phyloP scores from a whole-genome alignment of 2,329 filamentous ascomycete genomes.

The Trichoderma endophyticum region DNA sequence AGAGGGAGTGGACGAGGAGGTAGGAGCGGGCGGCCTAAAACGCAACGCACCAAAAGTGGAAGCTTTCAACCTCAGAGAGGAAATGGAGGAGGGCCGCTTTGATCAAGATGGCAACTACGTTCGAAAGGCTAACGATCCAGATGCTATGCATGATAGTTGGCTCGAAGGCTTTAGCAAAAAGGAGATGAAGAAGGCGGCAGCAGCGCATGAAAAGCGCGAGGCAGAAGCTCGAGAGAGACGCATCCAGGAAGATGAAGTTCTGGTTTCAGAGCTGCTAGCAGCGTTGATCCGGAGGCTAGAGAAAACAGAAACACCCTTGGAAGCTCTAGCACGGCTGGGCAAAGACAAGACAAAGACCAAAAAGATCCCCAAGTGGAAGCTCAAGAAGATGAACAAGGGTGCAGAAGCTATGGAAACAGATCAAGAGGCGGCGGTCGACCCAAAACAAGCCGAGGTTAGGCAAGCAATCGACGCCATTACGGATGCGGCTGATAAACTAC shows the following conservation, averaged over 20 bases:
- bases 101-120: constrained; percentile 91
- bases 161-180: constrained; percentile 89
- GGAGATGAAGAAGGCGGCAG: constrained; percentile 83
- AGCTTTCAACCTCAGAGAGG: constrained; percentile 88
- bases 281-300: constrained; percentile 72
- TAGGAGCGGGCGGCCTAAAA: constrained; percentile 87
- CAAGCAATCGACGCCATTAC: constrained; percentile 79
- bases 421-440: constrained; percentile 51
- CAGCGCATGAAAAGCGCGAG: constrained; percentile 82
- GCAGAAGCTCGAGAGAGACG: constrained; percentile 69
- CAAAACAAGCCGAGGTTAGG: constrained; percentile 66
- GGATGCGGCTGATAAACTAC: constrained; percentile 81
- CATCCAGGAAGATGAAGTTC: constrained; percentile 68
- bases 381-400: constrained; percentile 62
- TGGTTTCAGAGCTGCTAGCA: constrained; percentile 70
- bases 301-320: constrained; percentile 78
- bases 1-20: constrained; percentile 78
- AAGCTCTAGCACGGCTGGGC: constrained; percentile 79
- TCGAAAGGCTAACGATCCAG: constrained; percentile 81
- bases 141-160: constrained; percentile 90
- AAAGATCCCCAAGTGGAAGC: constrained; percentile 63
- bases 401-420: constrained; percentile 69
- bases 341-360: constrained; percentile 61
- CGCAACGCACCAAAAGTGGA: constrained; percentile 91
- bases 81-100: constrained; percentile 90